Evolutionary conservation across 345 rosid genomes (phyloP).

Genomic region (Rhodomyrtus tomentosa): DNA sequence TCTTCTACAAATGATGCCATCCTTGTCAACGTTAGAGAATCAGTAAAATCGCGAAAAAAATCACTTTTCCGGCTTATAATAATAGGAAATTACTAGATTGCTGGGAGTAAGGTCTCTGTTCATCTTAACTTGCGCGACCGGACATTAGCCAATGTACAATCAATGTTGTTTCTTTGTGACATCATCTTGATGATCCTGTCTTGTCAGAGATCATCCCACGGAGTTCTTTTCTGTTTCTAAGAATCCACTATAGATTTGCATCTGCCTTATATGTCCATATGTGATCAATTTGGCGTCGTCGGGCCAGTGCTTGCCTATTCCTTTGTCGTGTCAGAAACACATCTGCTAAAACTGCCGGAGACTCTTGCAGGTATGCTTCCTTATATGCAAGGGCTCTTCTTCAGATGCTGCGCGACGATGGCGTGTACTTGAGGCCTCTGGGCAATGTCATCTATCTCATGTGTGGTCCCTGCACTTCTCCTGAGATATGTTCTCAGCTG

Average conservation of each 20-base stretch:
- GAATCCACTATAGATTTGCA: neutral
- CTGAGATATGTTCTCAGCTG: conserved; percentile 43
- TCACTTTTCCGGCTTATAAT: neutral
- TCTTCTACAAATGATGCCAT: neutral
- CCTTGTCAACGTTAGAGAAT: neutral
- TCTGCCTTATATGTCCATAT: neutral
- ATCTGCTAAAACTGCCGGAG: neutral
- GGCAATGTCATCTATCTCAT: conserved; percentile 86
- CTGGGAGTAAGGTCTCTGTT: neutral
- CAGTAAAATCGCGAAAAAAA: neutral
- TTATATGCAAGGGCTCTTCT: conserved; percentile 52
- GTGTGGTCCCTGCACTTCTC: conserved; percentile 80
- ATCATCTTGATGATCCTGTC: neutral
- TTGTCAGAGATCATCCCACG: neutral
- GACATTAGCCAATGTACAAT: neutral
- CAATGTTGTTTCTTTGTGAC: neutral
- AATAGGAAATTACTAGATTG: neutral
- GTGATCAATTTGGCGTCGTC: neutral
- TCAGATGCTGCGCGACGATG: conserved; percentile 59
- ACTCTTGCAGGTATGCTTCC: conserved; percentile 53
- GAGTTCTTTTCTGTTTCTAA: neutral
- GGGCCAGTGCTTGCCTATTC: neutral
- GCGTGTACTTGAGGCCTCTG: conserved; percentile 67
- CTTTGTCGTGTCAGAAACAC: neutral
- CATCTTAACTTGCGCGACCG: neutral